Percentiles rank a stretch among this genome's conserved stretches.
Evolutionary conservation across 768 basidiomycete genomes (phyloP).

Genomic region (Lactarius quietus): DNA sequence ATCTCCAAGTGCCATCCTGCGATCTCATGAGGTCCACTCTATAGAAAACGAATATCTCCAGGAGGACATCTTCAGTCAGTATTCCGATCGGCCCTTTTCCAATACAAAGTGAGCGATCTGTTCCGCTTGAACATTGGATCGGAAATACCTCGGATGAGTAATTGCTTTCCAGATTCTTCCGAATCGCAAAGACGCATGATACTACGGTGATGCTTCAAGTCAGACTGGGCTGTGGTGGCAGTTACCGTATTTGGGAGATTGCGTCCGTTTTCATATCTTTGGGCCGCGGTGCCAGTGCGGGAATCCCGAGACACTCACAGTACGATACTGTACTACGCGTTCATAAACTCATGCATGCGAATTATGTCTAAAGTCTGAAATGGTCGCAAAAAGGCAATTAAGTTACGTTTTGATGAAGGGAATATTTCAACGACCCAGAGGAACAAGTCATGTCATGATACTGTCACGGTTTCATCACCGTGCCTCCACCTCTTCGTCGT

Average conservation of each 20-base stretch:
- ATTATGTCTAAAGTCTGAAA: no score
- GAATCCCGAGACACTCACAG: no score
- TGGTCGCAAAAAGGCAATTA: neutral
- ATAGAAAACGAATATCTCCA: conserved; percentile 6
- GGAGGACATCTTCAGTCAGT: neutral
- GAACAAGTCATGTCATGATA: neutral
- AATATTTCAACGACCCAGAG: neutral
- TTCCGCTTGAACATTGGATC: neutral
- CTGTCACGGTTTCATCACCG: conserved; percentile 27
- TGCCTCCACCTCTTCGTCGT: conserved; percentile 43
- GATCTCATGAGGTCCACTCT: no score
- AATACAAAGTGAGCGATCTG: neutral
- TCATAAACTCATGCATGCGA: no score
- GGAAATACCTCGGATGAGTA: neutral
- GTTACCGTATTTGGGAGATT: neutral
- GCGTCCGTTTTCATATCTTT: no score
- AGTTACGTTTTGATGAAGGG: neutral
- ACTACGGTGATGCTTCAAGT: neutral
- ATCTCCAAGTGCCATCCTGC: neutral
- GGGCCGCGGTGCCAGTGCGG: no score
- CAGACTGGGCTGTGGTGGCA: no score
- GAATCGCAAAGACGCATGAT: neutral
- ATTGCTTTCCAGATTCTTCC: neutral
- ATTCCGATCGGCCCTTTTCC: neutral
- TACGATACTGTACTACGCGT: no score